Base-by-base conservation (phyloP, 2,329 filamentous ascomycete genomes). In the Thelonectria rubi region DNA sequence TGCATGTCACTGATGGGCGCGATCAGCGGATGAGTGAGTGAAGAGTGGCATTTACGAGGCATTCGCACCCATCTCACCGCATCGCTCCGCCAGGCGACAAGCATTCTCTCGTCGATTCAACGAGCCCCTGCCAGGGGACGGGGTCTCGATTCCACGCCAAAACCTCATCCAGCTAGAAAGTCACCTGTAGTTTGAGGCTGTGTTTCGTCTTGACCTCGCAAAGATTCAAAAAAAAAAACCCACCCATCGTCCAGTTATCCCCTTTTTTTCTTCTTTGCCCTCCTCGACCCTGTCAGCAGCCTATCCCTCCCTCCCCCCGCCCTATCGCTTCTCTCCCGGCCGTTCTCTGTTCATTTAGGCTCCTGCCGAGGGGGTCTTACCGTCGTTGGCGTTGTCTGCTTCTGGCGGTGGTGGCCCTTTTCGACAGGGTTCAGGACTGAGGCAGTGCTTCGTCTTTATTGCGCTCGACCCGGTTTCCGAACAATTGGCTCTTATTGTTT, bases 111-210 rank as follows among this genome's bases (percentile, higher is more conserved):
- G 9, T 17, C 39, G 14, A 9, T 42, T 20, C 15, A 9, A 10
- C 3, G 4, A 12, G 18, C 53, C 58, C 47, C 48, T 57, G 53
- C 40, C 47, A 43, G 48, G 53, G 48, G 58, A 40, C 39, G 40
- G 47, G 24, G 24, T 24, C 24, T 24, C 24, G 24, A 7, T 24
- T 21, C 47, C 18, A 24, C 47, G 32, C 37, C 15, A 24, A 43
- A 17, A 37, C 52, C 26, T 21, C 42, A 45, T 45, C 17, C 11
- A 45, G 39, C 39, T 42, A 42, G 17, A 45, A 34, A 45, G 18
- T 34, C 40, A 24, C 47, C 53, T 47, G 47, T 57, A 61, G 58
- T 61, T 57, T 57, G 58, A 53, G 58, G 58, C 58, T 57, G 58
- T 61, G 58, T 61, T 56, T 47, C 42, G 48, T 46, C 48, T 34